Evolutionary conservation across 1,284 basidiomycete species (phyloP).

Genomic region (Cryptococcus jaspeensis): DNA sequence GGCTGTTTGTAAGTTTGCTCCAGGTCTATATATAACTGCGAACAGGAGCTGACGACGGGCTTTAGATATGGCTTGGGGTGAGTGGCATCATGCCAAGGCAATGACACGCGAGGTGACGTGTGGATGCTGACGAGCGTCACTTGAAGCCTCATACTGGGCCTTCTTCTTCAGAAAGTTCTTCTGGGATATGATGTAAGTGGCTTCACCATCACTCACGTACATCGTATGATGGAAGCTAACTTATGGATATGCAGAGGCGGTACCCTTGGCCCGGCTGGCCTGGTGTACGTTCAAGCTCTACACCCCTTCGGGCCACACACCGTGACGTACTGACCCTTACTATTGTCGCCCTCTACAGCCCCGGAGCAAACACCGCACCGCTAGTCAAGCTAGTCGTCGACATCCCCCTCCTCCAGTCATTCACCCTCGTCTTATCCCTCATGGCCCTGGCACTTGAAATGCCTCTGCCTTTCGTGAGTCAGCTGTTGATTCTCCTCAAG

Average conservation of each 20-base stretch:
- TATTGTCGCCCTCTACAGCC: constrained; percentile 47
- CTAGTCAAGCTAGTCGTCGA: constrained; percentile 73
- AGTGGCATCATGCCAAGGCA: not conserved
- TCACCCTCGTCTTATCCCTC: constrained; percentile 62
- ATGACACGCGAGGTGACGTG: not conserved
- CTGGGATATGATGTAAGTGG: constrained; percentile 76
- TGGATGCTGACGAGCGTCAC: not conserved
- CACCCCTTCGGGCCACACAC: no score
- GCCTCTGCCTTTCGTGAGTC: constrained; percentile 27
- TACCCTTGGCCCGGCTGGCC: constrained; percentile 25
- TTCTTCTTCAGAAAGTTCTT: constrained; percentile 85
- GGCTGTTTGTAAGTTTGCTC: constrained; percentile 64
- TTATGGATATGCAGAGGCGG: constrained; percentile 18
- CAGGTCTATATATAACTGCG: no score
- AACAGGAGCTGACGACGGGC: constrained; percentile 8
- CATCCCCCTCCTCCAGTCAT: constrained; percentile 66
- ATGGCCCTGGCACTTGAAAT: constrained; percentile 63
- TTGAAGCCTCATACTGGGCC: constrained; percentile 64
- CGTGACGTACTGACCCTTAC: not conserved
- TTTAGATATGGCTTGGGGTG: constrained; percentile 32
- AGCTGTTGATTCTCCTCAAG: not conserved
- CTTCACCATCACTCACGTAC: not conserved
- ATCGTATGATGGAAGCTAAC: not conserved
- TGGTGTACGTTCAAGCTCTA: constrained; percentile 18
- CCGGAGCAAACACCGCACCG: constrained; percentile 61